Evolutionary conservation across 1,284 basidiomycete genomes (phyloP), one percentile per base, ranked within the genome.

Genomic region (Phylloboletellus chloephorus): DNA sequence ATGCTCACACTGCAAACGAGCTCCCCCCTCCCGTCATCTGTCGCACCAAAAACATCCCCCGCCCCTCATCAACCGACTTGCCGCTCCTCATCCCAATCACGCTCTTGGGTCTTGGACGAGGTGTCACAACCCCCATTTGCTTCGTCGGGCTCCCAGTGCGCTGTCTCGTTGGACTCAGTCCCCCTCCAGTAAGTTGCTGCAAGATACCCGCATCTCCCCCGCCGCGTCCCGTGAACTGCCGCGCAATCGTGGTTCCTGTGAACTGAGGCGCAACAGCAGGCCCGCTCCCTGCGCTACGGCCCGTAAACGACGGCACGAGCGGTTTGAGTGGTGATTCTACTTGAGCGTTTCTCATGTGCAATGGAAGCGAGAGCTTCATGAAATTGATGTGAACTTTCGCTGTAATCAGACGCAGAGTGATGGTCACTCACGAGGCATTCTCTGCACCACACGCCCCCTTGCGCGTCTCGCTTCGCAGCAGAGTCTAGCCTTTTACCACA

Each of bases 401-500:
- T 30, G 6, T 22, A 16, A 29, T 36, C 5, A 25, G 19, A 43
- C 38, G 30, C 24, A 31, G 46, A 41, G 25, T 39, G 31, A 37
- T 17, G 23, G 43, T 37, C 25, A 64, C 74, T 64, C 56, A 89
- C 88, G 56, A 81, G 67, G 60, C 87, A 90, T 60, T 87, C 85
- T 49, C 86, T 71, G 60, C 87, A 90, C 82, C 85, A 89, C 20
- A 88, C 76, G 7, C 75, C 72, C 2, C 83, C 82, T 31, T 81
- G 75, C 11, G 63, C 66, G 55, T 82, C 82, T 17, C 67, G 72
- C 63, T 85, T 89, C n/a, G 87, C 87, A 13, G 79, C 85, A 51
- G 82, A 85, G 57, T 90, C 87, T 16, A 90, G 61, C 51, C 74
- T 78, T 67, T 89, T 89, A 10, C 84, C 82, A 54, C 87, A 90